phyloP scores from a whole-genome alignment of 2,329 filamentous ascomycete genomes.

The Trichoderma sp. region DNA sequence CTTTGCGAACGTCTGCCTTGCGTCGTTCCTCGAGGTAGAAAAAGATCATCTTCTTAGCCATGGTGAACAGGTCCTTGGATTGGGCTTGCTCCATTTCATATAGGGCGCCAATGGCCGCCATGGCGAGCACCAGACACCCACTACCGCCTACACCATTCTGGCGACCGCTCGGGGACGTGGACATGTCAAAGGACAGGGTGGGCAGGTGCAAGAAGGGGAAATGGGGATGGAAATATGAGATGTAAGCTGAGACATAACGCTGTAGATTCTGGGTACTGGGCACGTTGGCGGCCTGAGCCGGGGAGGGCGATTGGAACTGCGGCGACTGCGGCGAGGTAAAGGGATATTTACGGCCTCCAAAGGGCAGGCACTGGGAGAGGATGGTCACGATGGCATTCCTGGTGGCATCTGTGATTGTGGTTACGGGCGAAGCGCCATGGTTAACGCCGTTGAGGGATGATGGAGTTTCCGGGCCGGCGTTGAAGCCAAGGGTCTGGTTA shows the following conservation, averaged over 20 bases:
- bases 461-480: slow-evolving; percentile 66
- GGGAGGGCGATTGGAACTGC: slow-evolving; percentile 48
- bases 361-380: slow-evolving; percentile 54
- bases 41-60: slow-evolving; percentile 93
- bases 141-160: slow-evolving; percentile 68
- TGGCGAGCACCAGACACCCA: slow-evolving; percentile 79
- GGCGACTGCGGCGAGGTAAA: slow-evolving; percentile 55
- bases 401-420: slow-evolving; percentile 64
- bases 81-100: slow-evolving; percentile 81
- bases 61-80: slow-evolving; percentile 84
- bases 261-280: slow-evolving; percentile 84
- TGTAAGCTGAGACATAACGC: slow-evolving; percentile 84
- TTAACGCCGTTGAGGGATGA: slow-evolving; percentile 67
- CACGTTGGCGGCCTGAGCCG: slow-evolving; percentile 56
- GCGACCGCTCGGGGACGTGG: slow-evolving; percentile 62
- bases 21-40: slow-evolving; percentile 88
- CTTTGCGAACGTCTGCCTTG: slow-evolving; percentile 73
- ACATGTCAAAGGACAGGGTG: slow-evolving; percentile 84
- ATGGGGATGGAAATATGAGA: slow-evolving; percentile 90
- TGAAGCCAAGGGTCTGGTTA: slow-evolving; percentile 64
- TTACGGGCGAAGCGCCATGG: slow-evolving; percentile 56
- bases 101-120: slow-evolving; percentile 75
- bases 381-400: slow-evolving; percentile 59
- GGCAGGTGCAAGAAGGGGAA: slow-evolving; percentile 91
- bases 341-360: slow-evolving; percentile 63